phyloP scores from a whole-genome alignment of 139 green algal species.

The Haematococcus sp. region DNA sequence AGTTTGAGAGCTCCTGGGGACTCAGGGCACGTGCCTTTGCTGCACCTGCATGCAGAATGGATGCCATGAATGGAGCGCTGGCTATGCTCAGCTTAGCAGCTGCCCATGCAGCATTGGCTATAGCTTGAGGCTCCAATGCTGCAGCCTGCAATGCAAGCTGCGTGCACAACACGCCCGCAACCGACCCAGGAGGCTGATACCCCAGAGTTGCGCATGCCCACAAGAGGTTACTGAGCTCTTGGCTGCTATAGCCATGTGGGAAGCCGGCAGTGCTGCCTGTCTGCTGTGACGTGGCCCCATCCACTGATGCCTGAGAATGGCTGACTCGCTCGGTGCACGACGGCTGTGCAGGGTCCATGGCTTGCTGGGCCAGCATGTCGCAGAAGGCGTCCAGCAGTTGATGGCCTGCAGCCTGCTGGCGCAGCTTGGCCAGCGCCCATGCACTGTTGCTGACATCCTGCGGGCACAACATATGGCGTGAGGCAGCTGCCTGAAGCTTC shows the following conservation, averaged over 20 bases:
- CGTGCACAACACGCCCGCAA: not conserved
- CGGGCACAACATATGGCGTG: constrained; percentile 1
- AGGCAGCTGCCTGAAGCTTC: constrained; percentile 19
- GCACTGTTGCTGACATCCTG: constrained; percentile 41
- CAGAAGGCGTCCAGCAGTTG: not conserved
- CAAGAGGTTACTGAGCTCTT: constrained; percentile 47
- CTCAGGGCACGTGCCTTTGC: not conserved
- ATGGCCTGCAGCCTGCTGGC: not conserved
- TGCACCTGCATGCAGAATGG: constrained; percentile 1
- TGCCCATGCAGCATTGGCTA: constrained; percentile 19
- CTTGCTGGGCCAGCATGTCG: not conserved
- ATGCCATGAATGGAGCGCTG: not conserved
- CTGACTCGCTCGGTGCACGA: not conserved
- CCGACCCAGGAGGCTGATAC: not conserved
- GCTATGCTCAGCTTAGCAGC: not conserved
- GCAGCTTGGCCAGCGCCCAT: constrained; percentile 46
- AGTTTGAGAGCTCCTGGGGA: constrained; percentile 32
- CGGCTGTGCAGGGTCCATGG: not conserved
- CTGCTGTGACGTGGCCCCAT: not conserved
- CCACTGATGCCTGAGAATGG: not conserved
- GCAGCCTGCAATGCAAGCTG: constrained; percentile 4
- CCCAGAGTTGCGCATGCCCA: constrained; percentile 36
- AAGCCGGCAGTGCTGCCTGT: not conserved
- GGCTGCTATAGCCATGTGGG: not conserved
- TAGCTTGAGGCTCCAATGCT: constrained; percentile 7